Conservation (phyloP, 768 basidiomycete genomes). For the Boletus coccyginus region DNA sequence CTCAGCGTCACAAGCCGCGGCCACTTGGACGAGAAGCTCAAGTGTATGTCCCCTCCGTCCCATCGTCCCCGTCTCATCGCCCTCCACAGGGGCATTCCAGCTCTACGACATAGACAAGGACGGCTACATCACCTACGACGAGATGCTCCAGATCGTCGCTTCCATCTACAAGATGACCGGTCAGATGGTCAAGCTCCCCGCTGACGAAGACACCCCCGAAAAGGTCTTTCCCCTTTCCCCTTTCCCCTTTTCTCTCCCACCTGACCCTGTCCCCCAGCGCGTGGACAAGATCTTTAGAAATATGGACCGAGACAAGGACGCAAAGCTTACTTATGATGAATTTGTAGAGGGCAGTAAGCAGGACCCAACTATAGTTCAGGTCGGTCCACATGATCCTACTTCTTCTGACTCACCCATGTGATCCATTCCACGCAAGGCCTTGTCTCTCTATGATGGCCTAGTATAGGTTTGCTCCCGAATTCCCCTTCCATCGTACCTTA, state of each 20-base stretch:
- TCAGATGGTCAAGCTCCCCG: constrained; percentile 97
- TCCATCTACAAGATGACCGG: constrained; percentile 99
- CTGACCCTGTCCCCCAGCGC: constrained; percentile 51
- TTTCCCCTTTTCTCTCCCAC: constrained; percentile 2
- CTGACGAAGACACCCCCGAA: constrained; percentile 99
- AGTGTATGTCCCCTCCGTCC: constrained; percentile 60
- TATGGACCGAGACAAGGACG: constrained; percentile 97
- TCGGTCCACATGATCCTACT: constrained; percentile 31
- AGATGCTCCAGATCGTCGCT: constrained; percentile 98
- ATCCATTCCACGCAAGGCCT: constrained; percentile 50
- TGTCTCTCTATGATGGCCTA: constrained; percentile 93
- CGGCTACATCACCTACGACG: constrained; percentile 95
- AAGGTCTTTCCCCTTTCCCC: constrained; percentile 65
- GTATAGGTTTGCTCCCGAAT: constrained; percentile 50
- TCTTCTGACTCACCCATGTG: constrained; percentile 18
- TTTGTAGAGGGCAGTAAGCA: constrained; percentile 99
- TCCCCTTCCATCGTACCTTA: constrained; percentile 18
- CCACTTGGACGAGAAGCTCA: constrained; percentile 93
- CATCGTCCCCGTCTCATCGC: constrained; percentile 13
- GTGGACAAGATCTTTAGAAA: constrained; percentile 98
- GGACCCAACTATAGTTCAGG: constrained; percentile 99
- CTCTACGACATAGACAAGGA: constrained; percentile 99
- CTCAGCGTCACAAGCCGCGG: constrained; percentile 94
- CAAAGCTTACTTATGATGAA: constrained; percentile 90
- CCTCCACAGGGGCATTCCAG: constrained; percentile 91